Percentiles rank a stretch among this genome's conserved stretches.
Conservation (phyloP, 2,329 filamentous ascomycete species). For the Penicillium hordei region DNA sequence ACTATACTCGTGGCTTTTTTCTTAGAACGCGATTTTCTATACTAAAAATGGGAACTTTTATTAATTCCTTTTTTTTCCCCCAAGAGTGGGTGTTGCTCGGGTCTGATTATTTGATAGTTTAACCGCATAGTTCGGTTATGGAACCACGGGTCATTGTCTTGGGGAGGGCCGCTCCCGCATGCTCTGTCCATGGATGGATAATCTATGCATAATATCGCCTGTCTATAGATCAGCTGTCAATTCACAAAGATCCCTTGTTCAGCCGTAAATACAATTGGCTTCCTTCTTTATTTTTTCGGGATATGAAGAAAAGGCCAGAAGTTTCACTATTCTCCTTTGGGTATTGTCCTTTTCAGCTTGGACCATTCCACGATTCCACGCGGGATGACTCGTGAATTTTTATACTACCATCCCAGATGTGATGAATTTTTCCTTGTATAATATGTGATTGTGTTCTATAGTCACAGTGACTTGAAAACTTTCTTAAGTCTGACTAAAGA, state of each 20-base stretch:
- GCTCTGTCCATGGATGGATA: background rate
- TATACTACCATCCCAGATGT: background rate
- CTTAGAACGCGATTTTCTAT: background rate
- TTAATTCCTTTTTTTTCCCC: background rate
- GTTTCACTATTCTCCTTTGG: background rate
- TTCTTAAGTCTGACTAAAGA: background rate
- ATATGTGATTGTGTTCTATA: background rate
- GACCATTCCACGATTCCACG: background rate
- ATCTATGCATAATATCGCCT: background rate
- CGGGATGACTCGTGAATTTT: background rate
- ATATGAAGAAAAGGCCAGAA: background rate
- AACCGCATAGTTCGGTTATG: background rate
- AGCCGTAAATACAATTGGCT: background rate
- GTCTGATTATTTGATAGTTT: background rate
- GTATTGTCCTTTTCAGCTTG: background rate
- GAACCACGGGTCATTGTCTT: conserved; percentile 16
- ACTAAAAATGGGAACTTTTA: background rate
- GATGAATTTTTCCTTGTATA: background rate
- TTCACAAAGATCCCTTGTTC: background rate
- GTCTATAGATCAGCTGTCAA: background rate
- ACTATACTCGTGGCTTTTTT: conserved; percentile 6
- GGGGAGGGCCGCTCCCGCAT: conserved; percentile 13
- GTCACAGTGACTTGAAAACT: background rate
- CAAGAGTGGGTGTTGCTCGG: no score
- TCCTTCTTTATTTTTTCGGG: background rate